Conservation (phyloP, 2,329 filamentous ascomycete genomes). For the Diaporthe sp. region DNA sequence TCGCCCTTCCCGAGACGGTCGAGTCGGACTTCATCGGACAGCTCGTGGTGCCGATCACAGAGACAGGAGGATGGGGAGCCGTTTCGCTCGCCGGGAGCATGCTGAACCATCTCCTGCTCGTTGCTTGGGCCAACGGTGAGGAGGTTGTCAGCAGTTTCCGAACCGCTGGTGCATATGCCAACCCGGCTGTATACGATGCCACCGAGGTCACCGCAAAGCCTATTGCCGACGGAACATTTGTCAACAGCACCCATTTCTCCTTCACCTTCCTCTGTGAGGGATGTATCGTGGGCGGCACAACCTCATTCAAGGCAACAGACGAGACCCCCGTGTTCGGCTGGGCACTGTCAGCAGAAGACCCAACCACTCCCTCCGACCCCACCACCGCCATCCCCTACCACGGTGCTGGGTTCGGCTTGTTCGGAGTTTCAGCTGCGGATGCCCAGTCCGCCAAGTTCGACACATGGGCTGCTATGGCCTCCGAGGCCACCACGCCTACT, state of each 20-base stretch:
- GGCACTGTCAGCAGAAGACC: slow-evolving; percentile 52
- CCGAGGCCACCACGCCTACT: slow-evolving; percentile 28
- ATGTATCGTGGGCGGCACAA: slow-evolving; percentile 50
- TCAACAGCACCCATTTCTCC: slow-evolving; percentile 61
- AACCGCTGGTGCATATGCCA: slow-evolving; percentile 52
- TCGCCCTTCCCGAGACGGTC: slow-evolving; percentile 63
- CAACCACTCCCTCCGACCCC: slow-evolving; percentile 49
- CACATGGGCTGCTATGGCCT: slow-evolving; percentile 44
- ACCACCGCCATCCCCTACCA: slow-evolving; percentile 56
- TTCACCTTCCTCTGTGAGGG: slow-evolving; percentile 63
- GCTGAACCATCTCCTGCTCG: slow-evolving; percentile 58
- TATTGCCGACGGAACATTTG: slow-evolving; percentile 60
- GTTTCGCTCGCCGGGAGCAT: slow-evolving; percentile 59
- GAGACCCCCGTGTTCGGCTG: slow-evolving; percentile 53
- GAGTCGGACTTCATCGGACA: slow-evolving; percentile 67
- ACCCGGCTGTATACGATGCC: slow-evolving; percentile 55
- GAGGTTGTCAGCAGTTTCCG: slow-evolving; percentile 48
- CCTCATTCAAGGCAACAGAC: slow-evolving; percentile 46
- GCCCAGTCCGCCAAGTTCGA: slow-evolving; percentile 51
- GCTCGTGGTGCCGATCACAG: slow-evolving; percentile 56
- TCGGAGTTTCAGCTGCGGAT: slow-evolving; percentile 48
- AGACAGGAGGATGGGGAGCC: slow-evolving; percentile 62
- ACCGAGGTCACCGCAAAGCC: slow-evolving; percentile 51
- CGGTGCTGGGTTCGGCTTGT: slow-evolving; percentile 55
- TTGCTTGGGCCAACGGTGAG: slow-evolving; percentile 58